Percentiles rank a stretch among this genome's conserved stretches.
phyloP scores from a whole-genome alignment of 345 rosid genomes.

The Garcia nutans region DNA sequence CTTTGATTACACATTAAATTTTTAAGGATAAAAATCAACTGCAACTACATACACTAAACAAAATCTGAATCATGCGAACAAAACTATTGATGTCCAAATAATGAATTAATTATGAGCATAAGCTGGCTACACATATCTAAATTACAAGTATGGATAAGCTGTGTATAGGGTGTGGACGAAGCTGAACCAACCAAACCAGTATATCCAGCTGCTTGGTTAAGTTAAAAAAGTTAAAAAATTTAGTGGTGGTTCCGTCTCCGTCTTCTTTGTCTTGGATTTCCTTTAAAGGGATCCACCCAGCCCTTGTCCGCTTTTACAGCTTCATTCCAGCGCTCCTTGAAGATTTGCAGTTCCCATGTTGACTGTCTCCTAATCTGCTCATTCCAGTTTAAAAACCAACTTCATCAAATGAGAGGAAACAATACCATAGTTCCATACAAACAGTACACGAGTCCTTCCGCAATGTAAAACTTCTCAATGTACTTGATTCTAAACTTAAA shows the following conservation, averaged over 20 bases:
- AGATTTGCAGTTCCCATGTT: conserved; percentile 71
- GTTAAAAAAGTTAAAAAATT: conserved; percentile 2
- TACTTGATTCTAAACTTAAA: too few relatives aligned
- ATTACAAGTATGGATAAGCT: conserved; percentile 27
- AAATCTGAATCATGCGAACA: not conserved
- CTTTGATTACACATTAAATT: not conserved
- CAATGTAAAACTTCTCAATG: not conserved
- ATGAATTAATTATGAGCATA: conserved; percentile 37
- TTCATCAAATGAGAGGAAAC: not conserved
- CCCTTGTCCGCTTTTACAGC: conserved; percentile 63
- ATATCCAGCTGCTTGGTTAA: conserved; percentile 6
- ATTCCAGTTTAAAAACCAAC: not conserved
- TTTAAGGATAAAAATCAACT: not conserved
- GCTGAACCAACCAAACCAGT: conserved; percentile 4
- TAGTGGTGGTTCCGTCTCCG: conserved; percentile 20
- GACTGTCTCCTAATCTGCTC: conserved; percentile 90
- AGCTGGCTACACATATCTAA: conserved; percentile 14
- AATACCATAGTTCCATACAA: not conserved
- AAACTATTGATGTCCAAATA: conserved; percentile 23
- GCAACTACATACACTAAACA: not conserved
- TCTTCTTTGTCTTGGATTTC: conserved; percentile 25
- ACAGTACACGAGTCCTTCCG: not conserved
- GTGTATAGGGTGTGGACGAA: conserved; percentile 10
- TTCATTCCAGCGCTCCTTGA: conserved; percentile 72
- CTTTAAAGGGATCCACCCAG: conserved; percentile 69